Conservation (phyloP, 1,284 basidiomycete genomes). For the Ustilago curta region DNA sequence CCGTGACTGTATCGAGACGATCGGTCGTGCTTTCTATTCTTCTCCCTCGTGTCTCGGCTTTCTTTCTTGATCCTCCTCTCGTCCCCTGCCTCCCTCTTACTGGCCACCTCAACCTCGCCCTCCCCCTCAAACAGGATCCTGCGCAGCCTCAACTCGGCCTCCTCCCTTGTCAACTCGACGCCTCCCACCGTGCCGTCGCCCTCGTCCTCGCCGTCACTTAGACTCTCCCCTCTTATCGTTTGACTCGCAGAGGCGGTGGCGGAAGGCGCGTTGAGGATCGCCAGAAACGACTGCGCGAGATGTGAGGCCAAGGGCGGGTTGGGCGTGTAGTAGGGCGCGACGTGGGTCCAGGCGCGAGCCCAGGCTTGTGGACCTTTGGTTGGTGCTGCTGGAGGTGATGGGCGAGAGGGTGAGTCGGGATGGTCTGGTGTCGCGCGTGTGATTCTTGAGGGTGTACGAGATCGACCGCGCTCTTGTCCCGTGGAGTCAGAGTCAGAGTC, state of each 20-base stretch:
- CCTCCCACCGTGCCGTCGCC: background rate
- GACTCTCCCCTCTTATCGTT: background rate
- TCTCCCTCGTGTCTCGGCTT: background rate
- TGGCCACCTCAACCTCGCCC: background rate
- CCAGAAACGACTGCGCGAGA: slow-evolving; percentile 19
- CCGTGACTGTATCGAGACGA: background rate
- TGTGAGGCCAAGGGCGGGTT: slow-evolving; percentile 10
- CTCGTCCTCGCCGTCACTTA: background rate
- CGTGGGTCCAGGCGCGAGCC: slow-evolving; percentile 19
- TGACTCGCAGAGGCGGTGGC: background rate
- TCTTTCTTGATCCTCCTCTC: background rate
- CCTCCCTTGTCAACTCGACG: slow-evolving; percentile 23
- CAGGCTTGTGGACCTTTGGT: slow-evolving; percentile 23
- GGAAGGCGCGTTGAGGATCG: slow-evolving; percentile 2
- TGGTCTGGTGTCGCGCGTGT: background rate
- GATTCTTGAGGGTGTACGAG: background rate
- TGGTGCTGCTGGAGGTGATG: background rate
- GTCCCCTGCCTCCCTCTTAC: background rate
- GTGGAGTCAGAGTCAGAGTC: background rate
- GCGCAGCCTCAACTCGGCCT: slow-evolving; percentile 21
- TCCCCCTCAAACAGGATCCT: slow-evolving; percentile 23
- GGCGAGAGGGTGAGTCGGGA: background rate
- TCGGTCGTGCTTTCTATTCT: slow-evolving; percentile 1
- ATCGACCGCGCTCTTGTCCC: slow-evolving; percentile 11
- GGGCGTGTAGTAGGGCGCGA: slow-evolving; percentile 7